phyloP scores from a whole-genome alignment of 768 basidiomycete genomes.

The Neoboletus subvelutipes region DNA sequence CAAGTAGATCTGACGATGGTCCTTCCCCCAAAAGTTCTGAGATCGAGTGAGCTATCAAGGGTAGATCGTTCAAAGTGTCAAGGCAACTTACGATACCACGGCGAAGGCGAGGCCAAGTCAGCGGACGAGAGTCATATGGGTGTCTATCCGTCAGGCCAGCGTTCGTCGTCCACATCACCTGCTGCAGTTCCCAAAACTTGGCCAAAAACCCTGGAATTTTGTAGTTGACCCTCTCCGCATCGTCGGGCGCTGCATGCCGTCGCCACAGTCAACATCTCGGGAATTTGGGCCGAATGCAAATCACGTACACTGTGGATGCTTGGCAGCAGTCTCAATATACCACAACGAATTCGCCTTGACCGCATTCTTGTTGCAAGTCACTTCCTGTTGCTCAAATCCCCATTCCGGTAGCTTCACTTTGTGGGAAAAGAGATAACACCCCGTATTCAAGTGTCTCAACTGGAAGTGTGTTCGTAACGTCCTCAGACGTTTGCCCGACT shows the following conservation, averaged over 20 bases:
- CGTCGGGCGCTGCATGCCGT: constrained; percentile 52
- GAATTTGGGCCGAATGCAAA: neutral
- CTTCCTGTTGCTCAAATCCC: constrained; percentile 98
- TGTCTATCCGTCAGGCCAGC: constrained; percentile 95
- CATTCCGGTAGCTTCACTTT: constrained; percentile 97
- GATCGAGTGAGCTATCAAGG: constrained; percentile 5
- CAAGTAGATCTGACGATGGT: constrained; percentile 93
- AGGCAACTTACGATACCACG: constrained; percentile 82
- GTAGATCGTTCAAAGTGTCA: neutral
- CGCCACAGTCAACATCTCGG: neutral
- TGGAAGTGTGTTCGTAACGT: constrained; percentile 83
- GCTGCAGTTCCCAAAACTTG: constrained; percentile 90
- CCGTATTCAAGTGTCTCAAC: constrained; percentile 79
- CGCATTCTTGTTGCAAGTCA: constrained; percentile 99
- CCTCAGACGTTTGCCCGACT: constrained; percentile 68
- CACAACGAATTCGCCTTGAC: constrained; percentile 86
- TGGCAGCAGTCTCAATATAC: constrained; percentile 82
- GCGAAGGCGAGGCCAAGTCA: constrained; percentile 84
- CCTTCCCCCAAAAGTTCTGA: constrained; percentile 98
- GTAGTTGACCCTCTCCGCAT: constrained; percentile 88
- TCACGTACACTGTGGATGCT: constrained; percentile 66
- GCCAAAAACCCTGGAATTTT: constrained; percentile 81
- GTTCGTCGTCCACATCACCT: constrained; percentile 97
- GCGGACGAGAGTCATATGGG: constrained; percentile 91
- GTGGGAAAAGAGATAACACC: constrained; percentile 97